These are phyloP conservation scores for Diaporthe sp. DNA, from an alignment of 2,329 filamentous ascomycete genomes.

Conservation along the genomic window DNA sequence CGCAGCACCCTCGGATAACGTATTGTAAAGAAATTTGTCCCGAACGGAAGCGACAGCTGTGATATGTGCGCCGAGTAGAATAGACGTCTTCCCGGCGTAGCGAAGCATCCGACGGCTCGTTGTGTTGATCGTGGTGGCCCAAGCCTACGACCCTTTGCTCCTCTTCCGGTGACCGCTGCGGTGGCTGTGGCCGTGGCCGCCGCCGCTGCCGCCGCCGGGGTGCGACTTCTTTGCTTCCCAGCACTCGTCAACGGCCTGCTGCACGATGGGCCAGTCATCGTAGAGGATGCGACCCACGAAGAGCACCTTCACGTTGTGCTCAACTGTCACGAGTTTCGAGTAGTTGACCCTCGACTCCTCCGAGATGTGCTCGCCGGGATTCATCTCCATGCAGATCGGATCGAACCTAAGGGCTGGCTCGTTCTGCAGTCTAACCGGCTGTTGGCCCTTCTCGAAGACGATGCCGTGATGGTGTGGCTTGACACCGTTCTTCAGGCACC, in stretches of 20 bases:
- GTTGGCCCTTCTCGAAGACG: conserved; percentile 56
- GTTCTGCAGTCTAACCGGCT: conserved; percentile 51
- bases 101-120: not conserved
- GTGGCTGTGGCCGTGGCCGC: not conserved
- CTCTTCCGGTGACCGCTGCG: conserved; percentile 19
- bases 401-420: conserved; percentile 65
- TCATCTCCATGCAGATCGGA: conserved; percentile 61
- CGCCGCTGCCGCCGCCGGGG: not conserved
- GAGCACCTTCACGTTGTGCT: conserved; percentile 71
- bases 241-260: conserved; percentile 54
- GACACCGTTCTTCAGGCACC: conserved; percentile 66
- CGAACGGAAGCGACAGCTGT: not conserved
- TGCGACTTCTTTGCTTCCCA: conserved; percentile 24
- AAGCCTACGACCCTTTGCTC: conserved; percentile 13
- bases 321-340: conserved; percentile 69
- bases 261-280: conserved; percentile 58
- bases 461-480: conserved; percentile 69
- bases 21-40: conserved; percentile 4
- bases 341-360: conserved; percentile 70
- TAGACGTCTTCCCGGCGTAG: not conserved
- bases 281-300: conserved; percentile 65
- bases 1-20: conserved; percentile 20
- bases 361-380: conserved; percentile 60
- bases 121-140: not conserved
- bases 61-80: not conserved